phyloP scores from a whole-genome alignment of 306 rosid species.

The Cucurbita ficifolia region DNA sequence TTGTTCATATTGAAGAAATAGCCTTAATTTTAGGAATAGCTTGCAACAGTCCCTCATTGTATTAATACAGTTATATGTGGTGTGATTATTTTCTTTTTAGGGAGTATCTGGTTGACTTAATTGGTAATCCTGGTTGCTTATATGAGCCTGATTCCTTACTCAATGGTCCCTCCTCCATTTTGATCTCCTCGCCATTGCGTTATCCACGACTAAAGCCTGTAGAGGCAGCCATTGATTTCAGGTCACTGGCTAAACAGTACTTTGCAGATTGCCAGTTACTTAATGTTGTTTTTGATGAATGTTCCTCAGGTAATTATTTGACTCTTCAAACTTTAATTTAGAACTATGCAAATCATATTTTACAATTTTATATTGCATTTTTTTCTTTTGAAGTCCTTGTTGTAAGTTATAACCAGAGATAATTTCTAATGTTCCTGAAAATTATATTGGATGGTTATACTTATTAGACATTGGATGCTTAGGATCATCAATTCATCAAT shows the following conservation, averaged over 20 bases:
- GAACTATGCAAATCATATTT: not conserved
- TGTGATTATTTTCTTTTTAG: constrained; percentile 30
- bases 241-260: constrained; percentile 87
- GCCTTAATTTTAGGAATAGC: too few relatives aligned
- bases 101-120: constrained; percentile 84
- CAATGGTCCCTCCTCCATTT: constrained; percentile 97
- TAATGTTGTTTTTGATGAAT: constrained; percentile 72
- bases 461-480: not conserved
- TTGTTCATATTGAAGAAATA: not conserved
- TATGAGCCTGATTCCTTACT: constrained; percentile 89
- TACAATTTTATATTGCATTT: not conserved
- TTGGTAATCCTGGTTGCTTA: constrained; percentile 75
- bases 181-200: constrained; percentile 90
- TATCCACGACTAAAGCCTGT: constrained; percentile 72
- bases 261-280: constrained; percentile 67
- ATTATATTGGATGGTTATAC: not conserved
- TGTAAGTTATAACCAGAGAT: not conserved
- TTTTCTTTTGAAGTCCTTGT: not conserved
- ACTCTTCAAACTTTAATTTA: constrained; percentile 5
- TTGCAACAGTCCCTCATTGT: not conserved
- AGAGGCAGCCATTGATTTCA: constrained; percentile 65
- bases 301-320: constrained; percentile 53
- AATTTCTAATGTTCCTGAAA: not conserved
- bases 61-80: constrained; percentile 8
- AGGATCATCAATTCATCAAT: not conserved